phyloP scores from a whole-genome alignment of 2,329 filamentous ascomycete species.

The Curvularia verruculosa region DNA sequence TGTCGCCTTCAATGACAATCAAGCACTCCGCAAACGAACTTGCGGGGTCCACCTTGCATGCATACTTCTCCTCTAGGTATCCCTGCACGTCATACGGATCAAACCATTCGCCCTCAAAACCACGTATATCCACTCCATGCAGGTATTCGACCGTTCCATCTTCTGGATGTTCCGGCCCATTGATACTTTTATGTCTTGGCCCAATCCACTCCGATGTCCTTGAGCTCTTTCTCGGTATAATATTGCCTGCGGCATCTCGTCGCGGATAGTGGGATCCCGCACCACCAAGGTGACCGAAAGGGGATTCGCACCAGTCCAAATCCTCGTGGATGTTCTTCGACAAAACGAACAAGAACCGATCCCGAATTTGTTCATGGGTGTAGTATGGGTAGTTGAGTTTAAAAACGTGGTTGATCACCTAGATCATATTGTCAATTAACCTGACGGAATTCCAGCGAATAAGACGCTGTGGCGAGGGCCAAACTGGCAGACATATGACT shows the following conservation, averaged over 20 bases:
- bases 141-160: slow-evolving; percentile 31
- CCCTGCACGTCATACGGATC: slow-evolving; percentile 78
- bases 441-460: not conserved
- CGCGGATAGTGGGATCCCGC: slow-evolving; percentile 68
- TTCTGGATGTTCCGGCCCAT: slow-evolving; percentile 21
- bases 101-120: slow-evolving; percentile 76
- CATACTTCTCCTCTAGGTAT: slow-evolving; percentile 67
- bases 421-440: not conserved
- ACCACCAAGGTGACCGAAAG: slow-evolving; percentile 70
- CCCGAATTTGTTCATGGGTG: slow-evolving; percentile 48
- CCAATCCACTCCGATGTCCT: slow-evolving; percentile 45
- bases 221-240: slow-evolving; percentile 35
- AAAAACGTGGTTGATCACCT: slow-evolving; percentile 61
- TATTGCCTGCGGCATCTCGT: slow-evolving; percentile 47
- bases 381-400: slow-evolving; percentile 70
- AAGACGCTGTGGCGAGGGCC: not conserved
- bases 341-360: slow-evolving; percentile 50
- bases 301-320: slow-evolving; percentile 64
- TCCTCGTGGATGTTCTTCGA: slow-evolving; percentile 52
- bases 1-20: slow-evolving; percentile 33
- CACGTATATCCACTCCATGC: slow-evolving; percentile 59
- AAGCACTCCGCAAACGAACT: slow-evolving; percentile 64
- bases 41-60: slow-evolving; percentile 66
- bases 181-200: slow-evolving; percentile 39
- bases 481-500: not conserved